Percentiles rank a stretch among this genome's conserved stretches.
Evolutionary conservation across 129 eudicot species (phyloP).

Genomic region (Smallanthus sonchifolius): DNA sequence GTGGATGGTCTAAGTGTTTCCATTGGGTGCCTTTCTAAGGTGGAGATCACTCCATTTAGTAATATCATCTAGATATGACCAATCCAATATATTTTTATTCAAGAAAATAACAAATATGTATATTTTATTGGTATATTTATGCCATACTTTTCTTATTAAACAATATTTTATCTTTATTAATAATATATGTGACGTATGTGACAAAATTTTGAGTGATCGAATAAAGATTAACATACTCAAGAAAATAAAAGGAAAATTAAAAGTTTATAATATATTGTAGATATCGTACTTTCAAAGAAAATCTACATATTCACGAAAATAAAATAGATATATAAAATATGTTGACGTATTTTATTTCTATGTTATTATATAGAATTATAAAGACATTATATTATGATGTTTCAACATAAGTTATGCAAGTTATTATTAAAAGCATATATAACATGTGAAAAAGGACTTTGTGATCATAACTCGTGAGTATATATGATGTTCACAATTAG

Average conservation of each 20-base stretch:
- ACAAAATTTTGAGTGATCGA: neutral
- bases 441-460: neutral
- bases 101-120: neutral
- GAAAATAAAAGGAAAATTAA: neutral
- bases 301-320: neutral
- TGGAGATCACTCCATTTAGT: constrained; percentile 22
- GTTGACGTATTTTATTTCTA: neutral
- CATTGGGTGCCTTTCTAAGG: constrained; percentile 27
- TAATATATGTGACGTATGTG: neutral
- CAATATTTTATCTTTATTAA: neutral
- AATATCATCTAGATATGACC: neutral
- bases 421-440: neutral
- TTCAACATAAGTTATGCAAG: neutral
- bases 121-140: neutral
- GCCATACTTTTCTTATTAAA: neutral
- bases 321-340: neutral
- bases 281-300: neutral
- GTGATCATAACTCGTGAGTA: neutral
- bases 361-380: neutral
- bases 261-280: neutral
- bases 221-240: neutral
- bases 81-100: neutral
- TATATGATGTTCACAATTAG: neutral
- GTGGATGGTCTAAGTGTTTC: constrained; percentile 21
- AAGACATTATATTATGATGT: neutral